phyloP scores from a whole-genome alignment of 1,139 yeast species.

The Protomyces arabidopsidicola region DNA sequence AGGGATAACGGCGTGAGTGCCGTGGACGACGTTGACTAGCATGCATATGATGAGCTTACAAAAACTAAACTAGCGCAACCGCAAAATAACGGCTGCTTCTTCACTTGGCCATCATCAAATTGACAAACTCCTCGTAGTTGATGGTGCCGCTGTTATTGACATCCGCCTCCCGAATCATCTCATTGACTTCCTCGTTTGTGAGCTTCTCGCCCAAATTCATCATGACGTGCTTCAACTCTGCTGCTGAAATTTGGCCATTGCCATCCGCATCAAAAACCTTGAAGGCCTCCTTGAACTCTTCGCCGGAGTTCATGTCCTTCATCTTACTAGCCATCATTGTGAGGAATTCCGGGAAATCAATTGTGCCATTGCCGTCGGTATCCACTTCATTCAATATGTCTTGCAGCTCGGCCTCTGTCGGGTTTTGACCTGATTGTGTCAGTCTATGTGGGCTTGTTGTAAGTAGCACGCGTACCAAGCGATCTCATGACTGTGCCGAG shows the following conservation, averaged over 20 bases:
- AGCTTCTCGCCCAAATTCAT: conserved; percentile 95
- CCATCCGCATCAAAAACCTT: conserved; percentile 85
- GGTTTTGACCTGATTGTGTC: conserved; percentile 56
- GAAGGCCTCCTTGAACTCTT: conserved; percentile 94
- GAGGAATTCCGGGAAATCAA: conserved; percentile 50
- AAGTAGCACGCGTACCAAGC: conserved; percentile 50
- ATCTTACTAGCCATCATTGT: conserved; percentile 92
- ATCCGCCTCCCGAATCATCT: conserved; percentile 94
- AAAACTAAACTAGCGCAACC: neutral
- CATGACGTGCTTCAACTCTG: conserved; percentile 92
- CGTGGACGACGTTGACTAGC: neutral
- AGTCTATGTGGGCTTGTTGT: neutral
- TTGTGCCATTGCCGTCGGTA: conserved; percentile 88
- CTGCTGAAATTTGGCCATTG: conserved; percentile 92
- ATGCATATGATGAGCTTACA: neutral
- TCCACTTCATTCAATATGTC: conserved; percentile 97
- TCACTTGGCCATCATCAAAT: conserved; percentile 50
- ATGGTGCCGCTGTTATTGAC: conserved; percentile 70
- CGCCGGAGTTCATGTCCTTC: conserved; percentile 94
- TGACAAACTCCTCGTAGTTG: conserved; percentile 91
- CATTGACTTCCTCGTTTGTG: conserved; percentile 92
- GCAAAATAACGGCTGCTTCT: neutral
- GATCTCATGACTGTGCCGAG: conserved; percentile 98
- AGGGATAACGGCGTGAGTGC: neutral
- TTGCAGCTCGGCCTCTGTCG: conserved; percentile 89